A percentile compares a stretch with the other conserved stretches of the same genome.
Evolutionary conservation across 805 yeast genomes (phyloP).

Genomic region (Komagataella pseudopastoris): DNA sequence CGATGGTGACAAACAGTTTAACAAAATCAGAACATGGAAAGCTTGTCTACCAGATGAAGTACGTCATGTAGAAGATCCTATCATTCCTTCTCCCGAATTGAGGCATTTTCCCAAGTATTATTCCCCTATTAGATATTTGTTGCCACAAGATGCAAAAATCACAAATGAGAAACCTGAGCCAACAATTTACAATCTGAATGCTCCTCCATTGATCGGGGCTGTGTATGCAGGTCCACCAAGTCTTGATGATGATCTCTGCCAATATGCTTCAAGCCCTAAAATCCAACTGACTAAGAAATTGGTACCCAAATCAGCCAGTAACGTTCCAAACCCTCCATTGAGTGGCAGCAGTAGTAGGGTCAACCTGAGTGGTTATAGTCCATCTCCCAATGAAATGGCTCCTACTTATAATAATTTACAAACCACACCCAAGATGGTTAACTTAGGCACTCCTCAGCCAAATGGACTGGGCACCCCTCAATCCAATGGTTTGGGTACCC

Average conservation of each 20-base stretch:
- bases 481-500: not conserved
- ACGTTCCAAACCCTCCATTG: not conserved
- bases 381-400: not conserved
- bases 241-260: slow-evolving; percentile 75
- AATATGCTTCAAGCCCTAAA: slow-evolving; percentile 25
- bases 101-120: slow-evolving; percentile 62
- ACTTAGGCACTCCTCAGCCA: not conserved
- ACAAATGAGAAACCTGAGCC: slow-evolving; percentile 77
- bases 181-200: slow-evolving; percentile 64
- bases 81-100: slow-evolving; percentile 50
- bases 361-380: not conserved
- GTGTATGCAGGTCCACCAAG: slow-evolving; percentile 70
- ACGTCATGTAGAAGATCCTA: slow-evolving; percentile 72
- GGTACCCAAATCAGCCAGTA: not conserved
- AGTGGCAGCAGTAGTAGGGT: not conserved
- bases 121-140: slow-evolving; percentile 70
- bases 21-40: slow-evolving; percentile 95
- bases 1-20: slow-evolving; percentile 80
- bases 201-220: slow-evolving; percentile 92
- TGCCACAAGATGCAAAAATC: slow-evolving; percentile 62
- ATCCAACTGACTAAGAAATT: not conserved
- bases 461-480: not conserved
- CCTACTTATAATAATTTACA: not conserved
- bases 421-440: not conserved
- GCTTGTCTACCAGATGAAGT: slow-evolving; percentile 97